phyloP scores from a whole-genome alignment of 2,329 filamentous ascomycete genomes.

The Fusarium transvaalense region DNA sequence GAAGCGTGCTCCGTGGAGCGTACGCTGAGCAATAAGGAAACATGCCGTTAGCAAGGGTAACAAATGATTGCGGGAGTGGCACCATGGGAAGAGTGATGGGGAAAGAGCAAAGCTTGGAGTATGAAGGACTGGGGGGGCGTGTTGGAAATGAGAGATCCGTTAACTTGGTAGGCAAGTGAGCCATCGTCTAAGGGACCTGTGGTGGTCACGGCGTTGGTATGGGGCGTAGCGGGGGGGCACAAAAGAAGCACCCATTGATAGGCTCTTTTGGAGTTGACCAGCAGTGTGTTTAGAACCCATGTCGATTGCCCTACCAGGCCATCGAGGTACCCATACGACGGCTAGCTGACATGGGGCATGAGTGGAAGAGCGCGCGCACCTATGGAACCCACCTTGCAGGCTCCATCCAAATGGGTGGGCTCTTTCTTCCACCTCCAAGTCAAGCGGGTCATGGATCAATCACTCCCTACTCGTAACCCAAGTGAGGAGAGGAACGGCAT shows the following conservation, averaged over 20 bases:
- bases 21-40: conserved; percentile 46
- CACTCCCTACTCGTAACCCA: conserved; percentile 32
- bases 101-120: conserved; percentile 31
- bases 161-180: conserved; percentile 17
- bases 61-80: conserved; percentile 46
- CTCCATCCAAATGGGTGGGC: conserved; percentile 41
- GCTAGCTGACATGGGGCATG: conserved; percentile 38
- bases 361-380: conserved; percentile 33
- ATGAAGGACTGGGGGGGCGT: conserved; percentile 39
- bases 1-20: conserved; percentile 36
- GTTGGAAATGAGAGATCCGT: conserved; percentile 37
- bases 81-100: conserved; percentile 43
- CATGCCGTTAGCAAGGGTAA: conserved; percentile 41
- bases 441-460: conserved; percentile 42
- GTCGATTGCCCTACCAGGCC: conserved; percentile 44
- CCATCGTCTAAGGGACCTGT: conserved; percentile 45
- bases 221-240: conserved; percentile 50
- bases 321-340: conserved; percentile 44
- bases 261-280: conserved; percentile 35
- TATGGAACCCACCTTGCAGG: conserved; percentile 29
- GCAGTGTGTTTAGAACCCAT: conserved; percentile 41
- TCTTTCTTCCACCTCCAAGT: conserved; percentile 39
- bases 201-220: conserved; percentile 45
- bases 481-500: conserved; percentile 40
- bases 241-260: conserved; percentile 48